Evolutionary conservation across 1,139 yeast genomes (phyloP), one percentile per base, ranked within the genome.

Genomic region (Debaryomycetaceae sp.): DNA sequence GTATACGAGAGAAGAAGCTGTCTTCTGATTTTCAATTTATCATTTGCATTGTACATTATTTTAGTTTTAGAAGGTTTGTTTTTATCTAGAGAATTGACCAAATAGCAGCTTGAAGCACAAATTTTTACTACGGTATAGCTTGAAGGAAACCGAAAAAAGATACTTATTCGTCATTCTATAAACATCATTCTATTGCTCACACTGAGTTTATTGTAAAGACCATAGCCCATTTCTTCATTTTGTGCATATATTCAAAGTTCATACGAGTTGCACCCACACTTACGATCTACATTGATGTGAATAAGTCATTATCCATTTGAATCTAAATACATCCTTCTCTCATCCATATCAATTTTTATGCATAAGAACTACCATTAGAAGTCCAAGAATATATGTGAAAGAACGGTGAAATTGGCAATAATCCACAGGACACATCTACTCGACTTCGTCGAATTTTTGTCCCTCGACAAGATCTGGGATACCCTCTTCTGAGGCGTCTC

Each of bases 381-480:
- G 31, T 11, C 11, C 31, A 27, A 27, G 31, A 27, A 11, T 27
- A 27, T 27, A 27, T 27, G 31, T 8, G 31, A 27, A 27, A 27
- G 31, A 27, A 27, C 31, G 31, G 31, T 7, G 31, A 8, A 8
- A 27, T 27, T 27, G 31, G 11, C 31, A 27, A 11, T 27, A 2
- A 27, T 27, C 31, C 31, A 27, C 31, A 27, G 11, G 31, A 8
- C 4, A 27, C 8, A 27, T 58, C 68, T 81, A 83, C 69, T 83
- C 88, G 66, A 85, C 90, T 60, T 83, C 84, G 67, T 91, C 98
- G 64, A 91, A 91, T 74, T 85, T 86, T 81, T 91, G 96, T 63
- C 95, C 96, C 66, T 88, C 96, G 63, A 88, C 95, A 68, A 93
- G 83, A 59, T 89, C 96, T 62, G 99, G 99, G 62, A 93, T 89